Evolutionary conservation across 2,329 filamentous ascomycete genomes (phyloP).

Genomic region (Cladophialophora immunda): DNA sequence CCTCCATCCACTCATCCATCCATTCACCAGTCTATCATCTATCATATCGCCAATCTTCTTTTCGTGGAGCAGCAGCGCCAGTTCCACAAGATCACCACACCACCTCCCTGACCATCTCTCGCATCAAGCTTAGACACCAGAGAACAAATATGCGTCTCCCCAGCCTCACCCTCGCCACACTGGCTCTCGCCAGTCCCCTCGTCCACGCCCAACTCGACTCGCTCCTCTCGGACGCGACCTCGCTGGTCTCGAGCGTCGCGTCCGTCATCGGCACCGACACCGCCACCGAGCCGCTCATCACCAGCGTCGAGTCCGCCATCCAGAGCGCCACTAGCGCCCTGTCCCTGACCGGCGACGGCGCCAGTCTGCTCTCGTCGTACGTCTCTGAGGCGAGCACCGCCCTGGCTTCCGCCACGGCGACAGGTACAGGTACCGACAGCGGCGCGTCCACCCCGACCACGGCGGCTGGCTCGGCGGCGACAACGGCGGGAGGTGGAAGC

Average conservation of each 20-base stretch:
- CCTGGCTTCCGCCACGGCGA: constrained; percentile 13
- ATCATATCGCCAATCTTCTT: too few species aligned
- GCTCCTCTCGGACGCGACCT: constrained; percentile 20
- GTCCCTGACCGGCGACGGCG: not conserved
- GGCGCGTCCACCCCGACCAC: not conserved
- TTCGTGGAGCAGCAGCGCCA: too few species aligned
- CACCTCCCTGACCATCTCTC: not conserved
- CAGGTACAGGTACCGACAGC: not conserved
- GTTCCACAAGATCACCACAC: not conserved
- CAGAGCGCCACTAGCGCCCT: constrained; percentile 17
- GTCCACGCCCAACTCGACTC: constrained; percentile 8
- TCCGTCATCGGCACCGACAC: constrained; percentile 29
- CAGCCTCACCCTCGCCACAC: constrained; percentile 24
- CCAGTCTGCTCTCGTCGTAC: constrained; percentile 14
- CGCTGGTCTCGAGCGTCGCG: constrained; percentile 27
- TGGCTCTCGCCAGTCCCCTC: constrained; percentile 20
- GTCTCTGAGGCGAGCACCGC: constrained; percentile 12
- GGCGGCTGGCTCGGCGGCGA: not conserved
- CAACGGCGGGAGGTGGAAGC: constrained; percentile 2
- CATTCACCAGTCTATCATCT: not conserved
- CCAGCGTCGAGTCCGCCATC: constrained; percentile 24
- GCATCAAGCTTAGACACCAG: not conserved
- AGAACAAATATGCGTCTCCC: constrained; percentile 2
- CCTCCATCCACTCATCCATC: constrained; percentile 1
- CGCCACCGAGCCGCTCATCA: constrained; percentile 24